phyloP scores from a whole-genome alignment of 495 filamentous ascomycete genomes.

The Zalerion maritima region DNA sequence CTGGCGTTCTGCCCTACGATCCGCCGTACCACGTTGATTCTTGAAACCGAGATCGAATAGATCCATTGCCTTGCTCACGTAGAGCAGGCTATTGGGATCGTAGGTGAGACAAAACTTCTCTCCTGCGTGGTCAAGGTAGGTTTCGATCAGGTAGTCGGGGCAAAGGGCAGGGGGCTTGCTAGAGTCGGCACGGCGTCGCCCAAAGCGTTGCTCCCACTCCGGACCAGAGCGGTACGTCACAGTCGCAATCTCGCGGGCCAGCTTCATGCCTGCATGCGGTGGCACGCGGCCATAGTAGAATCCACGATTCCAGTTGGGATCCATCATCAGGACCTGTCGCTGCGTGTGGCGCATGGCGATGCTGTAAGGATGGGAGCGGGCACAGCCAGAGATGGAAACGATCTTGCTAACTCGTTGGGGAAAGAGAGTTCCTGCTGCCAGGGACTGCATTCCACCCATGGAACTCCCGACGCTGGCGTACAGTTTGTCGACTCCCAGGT shows the following conservation, averaged over 20 bases:
- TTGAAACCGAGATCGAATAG: constrained; percentile 78
- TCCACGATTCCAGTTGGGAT: constrained; percentile 92
- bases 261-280: constrained; percentile 92
- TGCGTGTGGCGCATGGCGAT: constrained; percentile 99
- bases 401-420: constrained; percentile 66
- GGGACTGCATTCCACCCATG: constrained; percentile 98
- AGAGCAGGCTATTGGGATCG: constrained; percentile 89
- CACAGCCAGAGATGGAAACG: constrained; percentile 86
- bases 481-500: constrained; percentile 60
- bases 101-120: constrained; percentile 99
- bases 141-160: constrained; percentile 95
- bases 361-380: constrained; percentile 90
- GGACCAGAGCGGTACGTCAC: constrained; percentile 94
- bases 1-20: constrained; percentile 23
- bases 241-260: constrained; percentile 92
- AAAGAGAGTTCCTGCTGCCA: constrained; percentile 81
- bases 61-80: constrained; percentile 98
- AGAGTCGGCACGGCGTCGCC: constrained; percentile 71
- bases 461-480: constrained; percentile 90
- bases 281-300: constrained; percentile 87
- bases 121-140: constrained; percentile 93
- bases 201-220: constrained; percentile 96
- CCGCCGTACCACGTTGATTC: constrained; percentile 35
- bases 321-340: constrained; percentile 96
- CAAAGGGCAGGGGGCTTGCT: constrained; percentile 80